Conservation (phyloP, 2,329 filamentous ascomycete species). For the Chrysosporium queenslandicum region DNA sequence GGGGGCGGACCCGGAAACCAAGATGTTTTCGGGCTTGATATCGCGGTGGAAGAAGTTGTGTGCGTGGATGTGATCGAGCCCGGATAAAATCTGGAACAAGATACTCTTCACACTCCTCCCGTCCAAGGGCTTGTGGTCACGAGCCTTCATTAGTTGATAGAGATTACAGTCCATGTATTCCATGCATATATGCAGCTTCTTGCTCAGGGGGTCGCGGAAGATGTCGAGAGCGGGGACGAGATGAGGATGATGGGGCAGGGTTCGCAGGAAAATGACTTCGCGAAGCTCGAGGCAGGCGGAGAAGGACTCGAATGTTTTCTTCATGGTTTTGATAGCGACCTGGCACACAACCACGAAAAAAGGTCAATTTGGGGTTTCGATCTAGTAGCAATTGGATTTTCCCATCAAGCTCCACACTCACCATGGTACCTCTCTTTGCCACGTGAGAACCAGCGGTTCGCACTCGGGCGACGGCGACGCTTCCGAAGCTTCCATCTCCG, state of each 20-base stretch:
- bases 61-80: slow-evolving; percentile 92
- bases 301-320: slow-evolving; percentile 96
- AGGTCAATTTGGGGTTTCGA: background rate
- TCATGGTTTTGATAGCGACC: slow-evolving; percentile 99
- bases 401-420: slow-evolving; percentile 42
- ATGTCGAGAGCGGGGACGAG: slow-evolving; percentile 97
- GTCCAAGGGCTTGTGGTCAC: slow-evolving; percentile 89
- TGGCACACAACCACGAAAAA: slow-evolving; percentile 31
- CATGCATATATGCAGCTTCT: slow-evolving; percentile 96
- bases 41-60: slow-evolving; percentile 98
- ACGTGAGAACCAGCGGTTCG: slow-evolving; percentile 80
- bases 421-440: slow-evolving; percentile 82
- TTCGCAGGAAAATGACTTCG: slow-evolving; percentile 92
- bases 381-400: background rate
- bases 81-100: slow-evolving; percentile 90
- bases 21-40: slow-evolving; percentile 97
- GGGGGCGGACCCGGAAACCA: slow-evolving; percentile 81
- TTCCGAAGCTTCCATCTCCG: slow-evolving; percentile 96
- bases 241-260: slow-evolving; percentile 76
- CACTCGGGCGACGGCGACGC: slow-evolving; percentile 82
- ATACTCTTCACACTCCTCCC: slow-evolving; percentile 93
- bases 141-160: slow-evolving; percentile 96
- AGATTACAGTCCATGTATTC: slow-evolving; percentile 99
- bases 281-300: slow-evolving; percentile 81
- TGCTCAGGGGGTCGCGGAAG: slow-evolving; percentile 90